Percentiles rank a stretch among this genome's conserved stretches.
These are phyloP conservation scores for Lactarius tabidus DNA, from an alignment of 768 basidiomycete species.

Conservation along the genomic window DNA sequence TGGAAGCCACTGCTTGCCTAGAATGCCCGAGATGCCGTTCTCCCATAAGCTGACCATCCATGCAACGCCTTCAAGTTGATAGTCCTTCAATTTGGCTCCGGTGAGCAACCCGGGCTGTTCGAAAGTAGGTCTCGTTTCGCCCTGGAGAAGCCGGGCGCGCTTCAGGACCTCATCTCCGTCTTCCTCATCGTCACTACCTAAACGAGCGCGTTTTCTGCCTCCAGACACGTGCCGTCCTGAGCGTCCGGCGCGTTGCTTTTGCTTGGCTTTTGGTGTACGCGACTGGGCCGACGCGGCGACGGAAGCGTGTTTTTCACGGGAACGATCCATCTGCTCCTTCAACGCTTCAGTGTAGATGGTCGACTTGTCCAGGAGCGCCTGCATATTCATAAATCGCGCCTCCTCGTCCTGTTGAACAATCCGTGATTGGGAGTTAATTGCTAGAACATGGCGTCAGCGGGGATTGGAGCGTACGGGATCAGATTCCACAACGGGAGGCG, in stretches of 20 bases:
- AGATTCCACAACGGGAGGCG: slow-evolving; percentile 10
- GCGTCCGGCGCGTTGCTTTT: background rate
- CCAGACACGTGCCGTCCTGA: background rate
- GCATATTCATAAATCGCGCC: slow-evolving; percentile 49
- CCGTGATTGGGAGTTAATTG: background rate
- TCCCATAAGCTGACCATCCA: slow-evolving; percentile 91
- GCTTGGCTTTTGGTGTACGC: slow-evolving; percentile 23
- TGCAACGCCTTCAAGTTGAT: slow-evolving; percentile 90
- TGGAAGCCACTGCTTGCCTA: slow-evolving; percentile 45
- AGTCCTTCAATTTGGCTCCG: slow-evolving; percentile 80
- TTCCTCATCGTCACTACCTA: slow-evolving; percentile 23
- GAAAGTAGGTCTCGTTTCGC: slow-evolving; percentile 34
- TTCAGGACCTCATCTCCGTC: slow-evolving; percentile 24
- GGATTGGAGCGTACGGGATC: slow-evolving; percentile 9
- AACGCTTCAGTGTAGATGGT: slow-evolving; percentile 70
- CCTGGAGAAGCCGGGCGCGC: slow-evolving; percentile 24
- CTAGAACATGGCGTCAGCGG: background rate
- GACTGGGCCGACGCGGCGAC: slow-evolving; percentile 16
- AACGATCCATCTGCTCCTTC: slow-evolving; percentile 64
- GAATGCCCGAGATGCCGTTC: slow-evolving; percentile 78
- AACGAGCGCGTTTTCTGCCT: slow-evolving; percentile 20
- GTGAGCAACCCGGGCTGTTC: slow-evolving; percentile 77
- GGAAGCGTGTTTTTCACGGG: slow-evolving; percentile 16
- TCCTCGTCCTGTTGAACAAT: slow-evolving; percentile 42
- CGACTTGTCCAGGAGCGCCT: slow-evolving; percentile 70